Percentiles rank a stretch among this genome's conserved stretches.
Evolutionary conservation across 129 eudicot genomes (phyloP).

Genomic region (Tanacetum coccineum): DNA sequence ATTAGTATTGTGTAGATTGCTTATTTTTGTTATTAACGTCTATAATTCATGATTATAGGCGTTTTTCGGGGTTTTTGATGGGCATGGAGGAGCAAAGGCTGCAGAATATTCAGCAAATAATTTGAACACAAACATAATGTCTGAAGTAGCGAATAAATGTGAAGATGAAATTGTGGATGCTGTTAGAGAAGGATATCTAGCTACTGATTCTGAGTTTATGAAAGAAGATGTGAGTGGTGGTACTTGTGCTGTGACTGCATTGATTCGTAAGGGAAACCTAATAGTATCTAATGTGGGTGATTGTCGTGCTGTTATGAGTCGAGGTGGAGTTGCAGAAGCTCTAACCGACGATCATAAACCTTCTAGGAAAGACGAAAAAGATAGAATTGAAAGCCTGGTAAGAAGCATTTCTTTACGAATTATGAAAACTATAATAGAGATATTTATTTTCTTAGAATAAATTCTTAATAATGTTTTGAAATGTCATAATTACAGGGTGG

Average conservation of each 20-base stretch:
- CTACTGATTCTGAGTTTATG: slow-evolving; percentile 61
- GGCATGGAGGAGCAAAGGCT: slow-evolving; percentile 88
- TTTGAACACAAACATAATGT: slow-evolving; percentile 46
- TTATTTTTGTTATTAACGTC: slow-evolving; percentile 1
- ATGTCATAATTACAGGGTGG: slow-evolving; percentile 58
- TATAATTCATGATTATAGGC: slow-evolving; percentile 43
- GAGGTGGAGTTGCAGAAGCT: slow-evolving; percentile 81
- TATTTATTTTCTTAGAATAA: neutral
- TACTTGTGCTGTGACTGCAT: slow-evolving; percentile 75
- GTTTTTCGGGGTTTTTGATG: slow-evolving; percentile 88
- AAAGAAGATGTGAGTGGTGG: slow-evolving; percentile 49
- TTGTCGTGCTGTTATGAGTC: slow-evolving; percentile 82
- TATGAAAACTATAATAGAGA: neutral
- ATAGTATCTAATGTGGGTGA: slow-evolving; percentile 87
- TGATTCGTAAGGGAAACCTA: slow-evolving; percentile 55
- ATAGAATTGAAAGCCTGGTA: slow-evolving; percentile 62
- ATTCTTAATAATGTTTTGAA: slow-evolving; percentile 13
- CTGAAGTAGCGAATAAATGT: slow-evolving; percentile 37
- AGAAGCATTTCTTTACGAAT: neutral
- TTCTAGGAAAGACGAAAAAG: slow-evolving; percentile 62
- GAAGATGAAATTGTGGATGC: slow-evolving; percentile 48
- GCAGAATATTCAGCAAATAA: slow-evolving; percentile 65
- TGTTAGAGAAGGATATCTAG: slow-evolving; percentile 63
- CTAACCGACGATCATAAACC: slow-evolving; percentile 82
- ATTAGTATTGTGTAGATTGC: neutral